Conservation (phyloP, 2,329 filamentous ascomycete genomes). For the Arthrobotrys sphaeroides region DNA sequence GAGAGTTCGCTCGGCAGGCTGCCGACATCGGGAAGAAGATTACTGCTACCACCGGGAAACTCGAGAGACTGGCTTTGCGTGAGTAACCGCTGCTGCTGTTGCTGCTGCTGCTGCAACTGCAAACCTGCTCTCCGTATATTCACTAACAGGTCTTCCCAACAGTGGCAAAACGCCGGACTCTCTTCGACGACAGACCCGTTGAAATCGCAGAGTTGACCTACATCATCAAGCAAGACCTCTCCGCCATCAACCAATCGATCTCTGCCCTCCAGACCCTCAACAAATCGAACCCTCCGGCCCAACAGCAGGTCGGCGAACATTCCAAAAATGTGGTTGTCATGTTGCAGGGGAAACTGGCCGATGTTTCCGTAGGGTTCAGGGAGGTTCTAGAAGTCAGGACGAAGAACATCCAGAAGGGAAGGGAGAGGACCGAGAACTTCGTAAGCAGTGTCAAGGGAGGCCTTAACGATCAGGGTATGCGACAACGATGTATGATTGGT, state of each 20-base stretch:
- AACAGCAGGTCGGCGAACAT: slow-evolving; percentile 88
- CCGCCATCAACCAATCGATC: slow-evolving; percentile 85
- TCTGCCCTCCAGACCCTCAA: slow-evolving; percentile 81
- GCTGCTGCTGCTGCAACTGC: neutral
- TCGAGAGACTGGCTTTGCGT: slow-evolving; percentile 90
- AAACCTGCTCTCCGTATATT: neutral
- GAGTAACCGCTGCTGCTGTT: too few species aligned
- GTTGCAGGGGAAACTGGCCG: slow-evolving; percentile 87
- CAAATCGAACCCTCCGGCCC: slow-evolving; percentile 69
- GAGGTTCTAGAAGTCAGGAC: slow-evolving; percentile 95
- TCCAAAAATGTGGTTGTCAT: slow-evolving; percentile 97
- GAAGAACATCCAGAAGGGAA: slow-evolving; percentile 95
- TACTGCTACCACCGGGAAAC: slow-evolving; percentile 88
- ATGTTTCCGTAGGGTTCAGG: slow-evolving; percentile 95
- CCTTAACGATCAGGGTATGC: slow-evolving; percentile 52
- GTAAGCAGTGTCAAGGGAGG: slow-evolving; percentile 68
- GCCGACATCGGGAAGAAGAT: slow-evolving; percentile 93
- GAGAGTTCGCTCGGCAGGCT: slow-evolving; percentile 91
- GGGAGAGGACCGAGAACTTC: slow-evolving; percentile 94
- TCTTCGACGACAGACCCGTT: slow-evolving; percentile 95
- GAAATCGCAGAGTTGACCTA: slow-evolving; percentile 98
- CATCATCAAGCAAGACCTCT: slow-evolving; percentile 96
- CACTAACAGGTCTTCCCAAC: slow-evolving; percentile 31
- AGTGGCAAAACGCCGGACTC: slow-evolving; percentile 94
- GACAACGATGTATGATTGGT: slow-evolving; percentile 51